phyloP scores from a whole-genome alignment of 2,329 filamentous ascomycete species.

The Aureobasidium sp. region DNA sequence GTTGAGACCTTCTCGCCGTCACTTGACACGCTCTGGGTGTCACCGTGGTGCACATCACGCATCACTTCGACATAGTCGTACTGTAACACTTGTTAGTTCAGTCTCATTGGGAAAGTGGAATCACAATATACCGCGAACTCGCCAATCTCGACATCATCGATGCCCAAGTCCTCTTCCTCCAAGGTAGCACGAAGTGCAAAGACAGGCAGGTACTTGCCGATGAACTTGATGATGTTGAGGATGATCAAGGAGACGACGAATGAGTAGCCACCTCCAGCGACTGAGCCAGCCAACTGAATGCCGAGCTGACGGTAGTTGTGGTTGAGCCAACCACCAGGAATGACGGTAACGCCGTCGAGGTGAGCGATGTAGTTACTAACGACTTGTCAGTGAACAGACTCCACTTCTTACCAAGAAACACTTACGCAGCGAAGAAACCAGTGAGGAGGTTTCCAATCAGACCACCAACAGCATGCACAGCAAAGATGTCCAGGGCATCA shows the following conservation, averaged over 20 bases:
- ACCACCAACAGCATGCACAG: conserved; percentile 71
- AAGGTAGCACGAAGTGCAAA: conserved; percentile 65
- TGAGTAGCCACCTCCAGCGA: conserved; percentile 67
- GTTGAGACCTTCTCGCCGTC: conserved; percentile 7
- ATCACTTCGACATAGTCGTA: conserved; percentile 87
- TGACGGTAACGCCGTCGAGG: conserved; percentile 61
- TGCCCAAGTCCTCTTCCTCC: conserved; percentile 74
- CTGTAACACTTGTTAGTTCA: conserved; percentile 21
- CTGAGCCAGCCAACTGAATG: conserved; percentile 75
- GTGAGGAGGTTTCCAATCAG: conserved; percentile 72
- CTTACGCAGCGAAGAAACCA: conserved; percentile 69
- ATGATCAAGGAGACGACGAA: conserved; percentile 72
- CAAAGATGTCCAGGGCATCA: conserved; percentile 83
- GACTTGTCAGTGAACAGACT: neutral
- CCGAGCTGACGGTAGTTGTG: conserved; percentile 74
- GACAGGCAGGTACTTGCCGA: conserved; percentile 71
- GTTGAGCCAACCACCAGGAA: conserved; percentile 74
- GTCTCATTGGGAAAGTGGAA: neutral
- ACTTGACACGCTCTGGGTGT: neutral
- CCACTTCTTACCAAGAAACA: neutral
- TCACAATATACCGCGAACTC: conserved; percentile 64
- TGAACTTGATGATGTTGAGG: conserved; percentile 48
- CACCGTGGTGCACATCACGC: conserved; percentile 49
- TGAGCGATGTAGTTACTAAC: conserved; percentile 65
- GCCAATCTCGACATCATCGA: conserved; percentile 84